phyloP scores from a whole-genome alignment of 306 rosid species.

The Fragaria ananassa region DNA sequence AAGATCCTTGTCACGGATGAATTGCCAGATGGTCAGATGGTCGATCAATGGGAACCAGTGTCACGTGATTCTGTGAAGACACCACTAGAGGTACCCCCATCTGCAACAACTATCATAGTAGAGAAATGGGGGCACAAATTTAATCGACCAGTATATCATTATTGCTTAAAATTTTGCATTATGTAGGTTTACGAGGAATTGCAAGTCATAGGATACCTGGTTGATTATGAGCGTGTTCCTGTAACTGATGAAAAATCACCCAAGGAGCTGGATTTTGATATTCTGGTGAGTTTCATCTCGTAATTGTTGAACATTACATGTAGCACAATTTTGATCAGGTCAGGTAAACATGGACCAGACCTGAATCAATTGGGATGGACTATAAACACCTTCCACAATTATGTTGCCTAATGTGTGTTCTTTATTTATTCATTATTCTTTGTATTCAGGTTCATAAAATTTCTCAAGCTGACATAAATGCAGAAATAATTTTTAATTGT shows the following conservation, averaged over 20 bases:
- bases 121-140: slow-evolving; percentile 9
- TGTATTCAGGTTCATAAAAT: slow-evolving; percentile 73
- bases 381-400: slow-evolving; percentile 4
- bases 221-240: slow-evolving; percentile 93
- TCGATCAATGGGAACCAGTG: slow-evolving; percentile 93
- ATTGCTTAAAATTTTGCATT: slow-evolving; percentile 25
- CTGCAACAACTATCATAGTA: slow-evolving; percentile 18
- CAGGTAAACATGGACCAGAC: slow-evolving; percentile 13
- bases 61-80: slow-evolving; percentile 69
- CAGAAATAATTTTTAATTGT: slow-evolving; percentile 81
- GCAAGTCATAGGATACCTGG: slow-evolving; percentile 72
- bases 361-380: slow-evolving; percentile 9
- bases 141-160: slow-evolving; percentile 16
- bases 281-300: slow-evolving; percentile 56
- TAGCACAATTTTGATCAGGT: slow-evolving; percentile 15
- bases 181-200: slow-evolving; percentile 76
- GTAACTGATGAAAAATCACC: slow-evolving; percentile 94
- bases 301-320: background rate
- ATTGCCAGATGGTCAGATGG: slow-evolving; percentile 97
- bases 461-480: slow-evolving; percentile 66
- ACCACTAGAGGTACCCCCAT: slow-evolving; percentile 62
- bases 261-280: slow-evolving; percentile 80
- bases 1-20: slow-evolving; percentile 95
- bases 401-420: slow-evolving; percentile 3
- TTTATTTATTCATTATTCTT: slow-evolving; percentile 28